A percentile compares a stretch with the other conserved stretches of the same genome.
Conservation (phyloP, 2,329 filamentous ascomycete genomes). For the Phoma sp. region DNA sequence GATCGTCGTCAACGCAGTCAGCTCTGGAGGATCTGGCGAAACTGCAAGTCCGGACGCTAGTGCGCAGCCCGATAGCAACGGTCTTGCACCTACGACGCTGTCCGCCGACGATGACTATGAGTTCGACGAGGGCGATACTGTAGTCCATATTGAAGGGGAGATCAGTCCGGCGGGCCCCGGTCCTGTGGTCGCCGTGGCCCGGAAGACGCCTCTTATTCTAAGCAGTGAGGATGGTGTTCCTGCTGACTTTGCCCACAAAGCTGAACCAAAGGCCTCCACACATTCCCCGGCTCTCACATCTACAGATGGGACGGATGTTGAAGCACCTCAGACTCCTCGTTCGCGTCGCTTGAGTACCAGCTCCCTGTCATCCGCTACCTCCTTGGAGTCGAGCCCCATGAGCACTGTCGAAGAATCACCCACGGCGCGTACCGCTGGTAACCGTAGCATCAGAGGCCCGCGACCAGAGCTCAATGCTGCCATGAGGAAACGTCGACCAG, state of each 20-base stretch:
- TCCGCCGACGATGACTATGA: constrained; percentile 33
- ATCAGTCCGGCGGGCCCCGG: constrained; percentile 11
- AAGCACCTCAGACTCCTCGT: constrained; percentile 40
- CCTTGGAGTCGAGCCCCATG: constrained; percentile 41
- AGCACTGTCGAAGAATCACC: constrained; percentile 45
- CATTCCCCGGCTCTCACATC: constrained; percentile 31
- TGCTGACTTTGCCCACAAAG: constrained; percentile 5
- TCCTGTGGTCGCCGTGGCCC: not conserved
- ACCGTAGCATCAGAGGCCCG: constrained; percentile 34
- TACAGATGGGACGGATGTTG: constrained; percentile 22
- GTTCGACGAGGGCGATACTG: constrained; percentile 45
- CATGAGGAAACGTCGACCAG: constrained; percentile 49
- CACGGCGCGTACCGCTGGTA: constrained; percentile 38
- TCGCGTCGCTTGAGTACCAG: constrained; percentile 39
- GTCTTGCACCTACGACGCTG: not conserved
- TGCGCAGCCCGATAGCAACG: no score
- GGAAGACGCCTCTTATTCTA: not conserved
- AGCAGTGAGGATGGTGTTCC: constrained; percentile 5
- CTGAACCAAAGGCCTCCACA: constrained; percentile 9
- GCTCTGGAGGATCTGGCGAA: not conserved
- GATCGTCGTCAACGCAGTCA: constrained; percentile 4
- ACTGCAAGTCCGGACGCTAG: no score
- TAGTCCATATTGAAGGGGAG: constrained; percentile 39
- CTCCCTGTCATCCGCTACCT: constrained; percentile 39
- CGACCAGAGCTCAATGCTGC: constrained; percentile 52